A percentile compares a stretch with the other conserved stretches of the same genome.
phyloP scores from a whole-genome alignment of 805 yeast genomes.

The Suhomyces sp. region DNA sequence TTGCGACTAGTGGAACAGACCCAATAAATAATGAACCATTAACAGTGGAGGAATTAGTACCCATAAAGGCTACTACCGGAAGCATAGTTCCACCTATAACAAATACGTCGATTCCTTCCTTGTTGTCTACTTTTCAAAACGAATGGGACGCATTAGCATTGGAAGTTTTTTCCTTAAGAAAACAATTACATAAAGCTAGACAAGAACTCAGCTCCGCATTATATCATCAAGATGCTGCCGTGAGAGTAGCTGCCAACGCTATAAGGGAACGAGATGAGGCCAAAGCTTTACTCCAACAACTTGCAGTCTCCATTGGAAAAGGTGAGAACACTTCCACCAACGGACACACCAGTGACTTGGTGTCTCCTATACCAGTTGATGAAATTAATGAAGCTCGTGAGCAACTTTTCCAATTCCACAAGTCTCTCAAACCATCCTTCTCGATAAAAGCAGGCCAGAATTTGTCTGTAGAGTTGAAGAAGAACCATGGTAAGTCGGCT shows the following conservation, averaged over 20 bases:
- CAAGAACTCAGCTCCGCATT: slow-evolving; percentile 75
- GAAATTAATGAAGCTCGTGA: slow-evolving; percentile 30
- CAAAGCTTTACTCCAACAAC: slow-evolving; percentile 56
- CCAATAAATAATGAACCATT: slow-evolving; percentile 72
- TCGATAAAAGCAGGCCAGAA: neutral
- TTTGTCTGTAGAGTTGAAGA: neutral
- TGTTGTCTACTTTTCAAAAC: slow-evolving; percentile 72
- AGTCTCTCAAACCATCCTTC: slow-evolving; percentile 26
- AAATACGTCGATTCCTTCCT: slow-evolving; percentile 70
- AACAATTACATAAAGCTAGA: slow-evolving; percentile 63
- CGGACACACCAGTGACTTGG: neutral
- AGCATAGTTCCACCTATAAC: slow-evolving; percentile 42
- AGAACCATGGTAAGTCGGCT: neutral
- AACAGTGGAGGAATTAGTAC: slow-evolving; percentile 55
- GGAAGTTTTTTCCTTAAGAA: slow-evolving; percentile 74
- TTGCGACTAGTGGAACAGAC: slow-evolving; percentile 66
- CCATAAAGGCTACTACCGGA: slow-evolving; percentile 20
- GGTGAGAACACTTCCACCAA: neutral
- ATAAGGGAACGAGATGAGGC: slow-evolving; percentile 78
- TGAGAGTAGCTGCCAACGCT: slow-evolving; percentile 75
- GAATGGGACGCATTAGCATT: slow-evolving; percentile 89
- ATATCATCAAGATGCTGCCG: slow-evolving; percentile 88
- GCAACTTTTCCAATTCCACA: slow-evolving; percentile 35
- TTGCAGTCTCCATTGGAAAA: slow-evolving; percentile 43
- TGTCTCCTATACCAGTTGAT: slow-evolving; percentile 18